These are phyloP conservation scores for Colletotrichum theobromicola DNA, from an alignment of 2,329 filamentous ascomycete species.

Conservation along the genomic window DNA sequence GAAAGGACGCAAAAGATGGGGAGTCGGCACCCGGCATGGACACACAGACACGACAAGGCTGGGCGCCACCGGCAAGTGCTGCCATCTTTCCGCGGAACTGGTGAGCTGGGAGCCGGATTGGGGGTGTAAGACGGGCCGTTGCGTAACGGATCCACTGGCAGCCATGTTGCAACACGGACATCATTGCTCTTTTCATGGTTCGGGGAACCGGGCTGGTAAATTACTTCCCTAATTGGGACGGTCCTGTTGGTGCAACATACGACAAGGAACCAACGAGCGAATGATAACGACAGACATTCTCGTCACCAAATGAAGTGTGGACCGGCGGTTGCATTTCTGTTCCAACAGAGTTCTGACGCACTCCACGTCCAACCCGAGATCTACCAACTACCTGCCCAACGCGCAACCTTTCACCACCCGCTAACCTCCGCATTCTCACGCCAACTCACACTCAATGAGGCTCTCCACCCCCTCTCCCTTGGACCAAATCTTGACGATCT, in stretches of 20 bases:
- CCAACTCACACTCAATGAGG: constrained; percentile 4
- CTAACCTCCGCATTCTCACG: neutral
- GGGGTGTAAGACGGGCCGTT: neutral
- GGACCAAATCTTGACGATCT: constrained; percentile 2
- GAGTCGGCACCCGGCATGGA: neutral
- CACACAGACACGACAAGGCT: neutral
- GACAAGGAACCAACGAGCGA: neutral
- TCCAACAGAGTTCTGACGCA: neutral
- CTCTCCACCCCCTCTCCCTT: constrained; percentile 1
- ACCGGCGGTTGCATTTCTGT: neutral
- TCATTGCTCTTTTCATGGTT: neutral
- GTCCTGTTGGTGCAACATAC: neutral
- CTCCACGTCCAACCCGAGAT: neutral
- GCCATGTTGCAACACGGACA: neutral
- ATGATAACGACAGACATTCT: neutral
- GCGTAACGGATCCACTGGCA: neutral
- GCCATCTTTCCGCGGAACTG: constrained; percentile 5
- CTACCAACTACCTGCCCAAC: neutral
- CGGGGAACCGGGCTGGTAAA: neutral
- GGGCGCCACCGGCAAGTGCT: neutral
- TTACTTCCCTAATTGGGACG: neutral
- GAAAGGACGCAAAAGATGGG: neutral
- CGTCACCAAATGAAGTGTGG: neutral
- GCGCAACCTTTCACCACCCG: neutral
- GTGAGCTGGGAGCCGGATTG: neutral